phyloP scores from a whole-genome alignment of 768 basidiomycete genomes.

The Suillus decipiens region DNA sequence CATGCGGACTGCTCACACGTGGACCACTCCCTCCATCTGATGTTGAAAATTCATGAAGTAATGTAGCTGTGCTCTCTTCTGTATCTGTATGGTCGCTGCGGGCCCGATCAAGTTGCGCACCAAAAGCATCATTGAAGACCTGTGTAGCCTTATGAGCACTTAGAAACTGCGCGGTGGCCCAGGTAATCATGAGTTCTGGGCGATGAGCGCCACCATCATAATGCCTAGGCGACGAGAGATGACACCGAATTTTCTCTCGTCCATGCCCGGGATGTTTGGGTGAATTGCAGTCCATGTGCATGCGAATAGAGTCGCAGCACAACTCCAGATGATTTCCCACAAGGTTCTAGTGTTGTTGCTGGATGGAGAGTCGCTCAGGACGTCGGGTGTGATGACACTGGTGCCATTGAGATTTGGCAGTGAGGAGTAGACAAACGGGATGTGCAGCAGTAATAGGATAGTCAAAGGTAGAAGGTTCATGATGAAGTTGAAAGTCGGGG shows the following conservation, averaged over 20 bases:
- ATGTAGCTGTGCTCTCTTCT: not conserved
- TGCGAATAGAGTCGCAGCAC: no score
- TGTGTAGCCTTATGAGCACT: slow-evolving; percentile 15
- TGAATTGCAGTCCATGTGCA: no score
- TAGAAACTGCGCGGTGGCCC: slow-evolving; percentile 29
- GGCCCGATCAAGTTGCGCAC: not conserved
- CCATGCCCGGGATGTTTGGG: not conserved
- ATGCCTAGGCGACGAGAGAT: slow-evolving; percentile 15
- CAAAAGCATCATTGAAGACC: not conserved
- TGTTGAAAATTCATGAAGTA: not conserved
- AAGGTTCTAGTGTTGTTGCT: no score
- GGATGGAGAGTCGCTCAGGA: no score
- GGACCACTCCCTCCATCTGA: not conserved
- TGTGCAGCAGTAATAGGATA: no score
- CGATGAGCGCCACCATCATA: slow-evolving; percentile 25
- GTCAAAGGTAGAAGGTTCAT: no score
- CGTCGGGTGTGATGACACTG: no score
- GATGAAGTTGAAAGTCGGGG: no score
- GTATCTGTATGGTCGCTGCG: not conserved
- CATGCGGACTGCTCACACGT: not conserved
- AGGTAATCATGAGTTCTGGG: slow-evolving; percentile 32
- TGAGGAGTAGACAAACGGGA: no score
- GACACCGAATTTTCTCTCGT: slow-evolving; percentile 12
- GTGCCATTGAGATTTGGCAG: no score
- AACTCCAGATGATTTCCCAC: no score